These are phyloP conservation scores for Salix dunnii DNA, from an alignment of 345 rosid species.

Conservation along the genomic window DNA sequence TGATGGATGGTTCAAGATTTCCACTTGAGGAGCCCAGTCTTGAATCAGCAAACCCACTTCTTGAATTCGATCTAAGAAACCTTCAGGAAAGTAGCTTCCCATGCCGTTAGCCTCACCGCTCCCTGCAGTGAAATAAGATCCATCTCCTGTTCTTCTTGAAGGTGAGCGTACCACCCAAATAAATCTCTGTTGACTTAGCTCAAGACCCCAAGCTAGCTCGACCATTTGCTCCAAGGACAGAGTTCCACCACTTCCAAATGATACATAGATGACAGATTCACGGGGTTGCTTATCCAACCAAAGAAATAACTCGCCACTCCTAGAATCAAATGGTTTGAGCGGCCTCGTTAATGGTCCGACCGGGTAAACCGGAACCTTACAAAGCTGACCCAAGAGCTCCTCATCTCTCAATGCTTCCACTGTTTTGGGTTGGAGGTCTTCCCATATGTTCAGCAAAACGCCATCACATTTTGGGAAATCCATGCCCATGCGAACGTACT, in stretches of 20 bases:
- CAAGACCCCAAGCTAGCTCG: conserved; percentile 52
- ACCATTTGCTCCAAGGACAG: conserved; percentile 28
- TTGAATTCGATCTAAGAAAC: conserved; percentile 42
- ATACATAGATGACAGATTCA: conserved; percentile 43
- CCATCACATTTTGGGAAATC: neutral
- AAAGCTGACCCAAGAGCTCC: neutral
- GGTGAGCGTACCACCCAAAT: conserved; percentile 48
- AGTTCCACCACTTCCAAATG: conserved; percentile 45
- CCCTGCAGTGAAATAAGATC: conserved; percentile 21
- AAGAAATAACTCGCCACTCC: neutral
- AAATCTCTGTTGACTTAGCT: conserved; percentile 33
- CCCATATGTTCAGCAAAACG: conserved; percentile 23
- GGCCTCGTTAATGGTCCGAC: conserved; percentile 9
- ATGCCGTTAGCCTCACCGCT: conserved; percentile 7
- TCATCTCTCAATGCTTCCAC: conserved; percentile 5
- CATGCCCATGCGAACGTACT: neutral
- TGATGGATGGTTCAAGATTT: conserved; percentile 52
- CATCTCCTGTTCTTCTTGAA: neutral
- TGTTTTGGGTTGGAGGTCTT: conserved; percentile 4
- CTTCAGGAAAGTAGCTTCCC: conserved; percentile 33
- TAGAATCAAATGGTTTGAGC: neutral
- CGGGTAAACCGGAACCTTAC: neutral
- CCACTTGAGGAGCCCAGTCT: conserved; percentile 59
- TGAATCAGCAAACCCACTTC: conserved; percentile 41
- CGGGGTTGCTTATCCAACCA: conserved; percentile 46